Base-by-base conservation (phyloP, 129 eudicot genomes). In the Flaveria linearis region DNA sequence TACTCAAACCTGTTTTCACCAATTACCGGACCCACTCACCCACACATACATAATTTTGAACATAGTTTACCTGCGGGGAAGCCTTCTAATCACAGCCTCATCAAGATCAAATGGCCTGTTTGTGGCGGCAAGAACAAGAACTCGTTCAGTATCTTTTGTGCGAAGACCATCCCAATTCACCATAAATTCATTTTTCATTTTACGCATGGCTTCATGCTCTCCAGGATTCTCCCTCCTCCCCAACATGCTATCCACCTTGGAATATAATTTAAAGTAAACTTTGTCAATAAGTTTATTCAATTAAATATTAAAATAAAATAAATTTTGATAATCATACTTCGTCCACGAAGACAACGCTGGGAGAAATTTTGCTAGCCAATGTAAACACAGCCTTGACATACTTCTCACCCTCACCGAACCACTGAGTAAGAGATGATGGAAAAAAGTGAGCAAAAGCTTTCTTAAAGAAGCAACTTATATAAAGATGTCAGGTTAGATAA, bases 361-460 rank as follows among this genome's bases (percentile, higher is more conserved):
- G 98, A 56, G 98, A 85, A 74, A 93, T 90, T 83, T 93, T 93
- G 82, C 98, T 93, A 43, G 98, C 98, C 16, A 93, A 84, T 9
- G 98, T 86, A 76, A 93, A 93, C 71, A 93, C 97, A 41, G 98
- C 98, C 81, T 93, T 93, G 56, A 90, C 98, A 65, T 88, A 90
- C 76, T 93, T 93, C 81, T 93, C 98, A 55, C 97, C 98, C 87
- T 93, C 98, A 61, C 98, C 98, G 65, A 93, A 93, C 98, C 97
- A 90, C 98, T 93, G 88, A 85, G 26, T 62, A 36, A 68, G 43
- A 82, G 49, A 80, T 30, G 58, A 1, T 3, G 17, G 56, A 67
- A 5, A 74, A 63, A 22, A 22, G 45, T 75, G 18, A 71, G 62
- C 25, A 70, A 23, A 57, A 64, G 64, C n/a, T 78, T 66, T 26